Evolutionary conservation across 805 yeast genomes (phyloP).

Genomic region (Saccharomycopsis olivae): DNA sequence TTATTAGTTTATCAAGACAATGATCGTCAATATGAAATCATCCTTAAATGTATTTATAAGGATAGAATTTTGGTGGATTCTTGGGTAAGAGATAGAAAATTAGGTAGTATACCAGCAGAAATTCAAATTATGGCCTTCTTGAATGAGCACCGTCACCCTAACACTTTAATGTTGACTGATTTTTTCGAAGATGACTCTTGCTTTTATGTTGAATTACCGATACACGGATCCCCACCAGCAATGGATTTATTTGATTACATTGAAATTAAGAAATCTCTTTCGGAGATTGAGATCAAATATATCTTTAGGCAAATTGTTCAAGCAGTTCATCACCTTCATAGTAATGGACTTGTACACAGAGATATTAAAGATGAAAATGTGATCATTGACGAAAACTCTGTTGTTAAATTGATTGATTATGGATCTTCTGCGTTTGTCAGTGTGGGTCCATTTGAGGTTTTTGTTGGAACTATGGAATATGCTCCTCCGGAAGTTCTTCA

Average conservation of each 20-base stretch:
- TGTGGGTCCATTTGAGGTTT: slow-evolving; percentile 87
- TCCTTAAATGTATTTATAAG: slow-evolving; percentile 83
- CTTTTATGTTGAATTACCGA: slow-evolving; percentile 85
- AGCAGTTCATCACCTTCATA: slow-evolving; percentile 74
- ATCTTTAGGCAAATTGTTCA: slow-evolving; percentile 72
- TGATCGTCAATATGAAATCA: slow-evolving; percentile 55
- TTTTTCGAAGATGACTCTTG: slow-evolving; percentile 87
- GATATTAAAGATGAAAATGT: slow-evolving; percentile 94
- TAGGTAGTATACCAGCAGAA: slow-evolving; percentile 95
- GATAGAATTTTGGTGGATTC: slow-evolving; percentile 92
- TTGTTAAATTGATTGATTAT: slow-evolving; percentile 81
- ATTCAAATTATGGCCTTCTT: slow-evolving; percentile 86
- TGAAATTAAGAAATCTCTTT: slow-evolving; percentile 74
- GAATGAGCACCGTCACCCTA: slow-evolving; percentile 71
- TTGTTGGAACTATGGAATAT: slow-evolving; percentile 94
- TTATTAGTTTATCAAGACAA: slow-evolving; percentile 60
- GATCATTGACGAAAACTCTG: slow-evolving; percentile 73
- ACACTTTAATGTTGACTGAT: slow-evolving; percentile 75
- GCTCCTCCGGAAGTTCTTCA: slow-evolving; percentile 94
- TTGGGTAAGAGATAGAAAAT: slow-evolving; percentile 85
- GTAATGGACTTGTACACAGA: slow-evolving; percentile 81
- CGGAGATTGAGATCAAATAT: slow-evolving; percentile 65
- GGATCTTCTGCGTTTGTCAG: slow-evolving; percentile 78
- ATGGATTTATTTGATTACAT: slow-evolving; percentile 88
- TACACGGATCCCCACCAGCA: slow-evolving; percentile 83